Evolutionary conservation across 129 eudicot species (phyloP).

Genomic region (Tagetes erecta): DNA sequence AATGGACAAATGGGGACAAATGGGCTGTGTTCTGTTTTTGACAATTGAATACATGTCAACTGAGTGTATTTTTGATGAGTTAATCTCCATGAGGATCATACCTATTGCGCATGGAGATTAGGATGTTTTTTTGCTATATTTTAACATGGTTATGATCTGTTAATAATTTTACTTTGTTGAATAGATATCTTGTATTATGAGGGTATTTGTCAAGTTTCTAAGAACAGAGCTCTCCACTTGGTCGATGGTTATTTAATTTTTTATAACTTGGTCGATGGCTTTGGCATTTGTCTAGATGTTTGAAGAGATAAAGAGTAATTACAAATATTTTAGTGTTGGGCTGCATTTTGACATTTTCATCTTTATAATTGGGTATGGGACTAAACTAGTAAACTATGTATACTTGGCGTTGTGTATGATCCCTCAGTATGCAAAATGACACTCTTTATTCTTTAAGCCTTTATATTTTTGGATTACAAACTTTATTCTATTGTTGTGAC

Average conservation of each 20-base stretch:
- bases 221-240: background rate
- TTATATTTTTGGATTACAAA: background rate
- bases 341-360: background rate
- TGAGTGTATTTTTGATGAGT: background rate
- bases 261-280: background rate
- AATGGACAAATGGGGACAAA: background rate
- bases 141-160: background rate
- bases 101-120: background rate
- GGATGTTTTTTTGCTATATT: background rate
- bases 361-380: background rate
- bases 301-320: background rate
- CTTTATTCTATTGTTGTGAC: background rate
- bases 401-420: background rate
- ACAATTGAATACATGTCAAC: background rate
- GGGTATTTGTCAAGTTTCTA: constrained; percentile 1
- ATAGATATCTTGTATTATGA: background rate
- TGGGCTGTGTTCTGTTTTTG: background rate
- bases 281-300: background rate
- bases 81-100: background rate
- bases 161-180: background rate
- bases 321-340: background rate
- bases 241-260: background rate
- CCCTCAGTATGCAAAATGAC: background rate
- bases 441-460: background rate
- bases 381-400: too few species aligned